phyloP scores from a whole-genome alignment of 345 rosid genomes.

The Sisymbrium altissimum region DNA sequence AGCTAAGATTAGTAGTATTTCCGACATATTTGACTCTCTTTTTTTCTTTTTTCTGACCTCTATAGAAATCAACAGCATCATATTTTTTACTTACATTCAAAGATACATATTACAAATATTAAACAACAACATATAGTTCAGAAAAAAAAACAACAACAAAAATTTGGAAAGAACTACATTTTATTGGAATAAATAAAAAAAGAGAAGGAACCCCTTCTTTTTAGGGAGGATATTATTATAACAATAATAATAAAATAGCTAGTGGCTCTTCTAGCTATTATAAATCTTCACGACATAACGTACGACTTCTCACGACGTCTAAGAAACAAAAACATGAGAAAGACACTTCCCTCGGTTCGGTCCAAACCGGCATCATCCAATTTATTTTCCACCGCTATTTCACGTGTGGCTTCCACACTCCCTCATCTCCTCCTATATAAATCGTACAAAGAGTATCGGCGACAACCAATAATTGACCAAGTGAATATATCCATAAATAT shows the following conservation, averaged over 20 bases:
- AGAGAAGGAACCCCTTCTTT: background rate
- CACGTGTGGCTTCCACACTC: slow-evolving; percentile 30
- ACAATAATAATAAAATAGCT: background rate
- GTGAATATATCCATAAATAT: no score
- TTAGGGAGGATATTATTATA: background rate
- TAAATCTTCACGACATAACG: slow-evolving; percentile 7
- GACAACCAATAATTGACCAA: no score
- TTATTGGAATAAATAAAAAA: background rate
- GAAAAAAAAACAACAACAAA: background rate
- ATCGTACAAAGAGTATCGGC: no score
- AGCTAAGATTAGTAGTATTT: background rate
- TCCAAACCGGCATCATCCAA: slow-evolving; percentile 15
- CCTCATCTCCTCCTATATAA: background rate
- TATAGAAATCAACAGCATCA: background rate
- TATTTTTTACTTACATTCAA: background rate
- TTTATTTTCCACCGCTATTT: slow-evolving; percentile 9
- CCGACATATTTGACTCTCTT: background rate
- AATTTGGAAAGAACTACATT: background rate
- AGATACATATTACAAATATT: background rate
- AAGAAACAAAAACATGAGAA: slow-evolving; percentile 16
- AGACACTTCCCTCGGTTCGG: slow-evolving; percentile 12
- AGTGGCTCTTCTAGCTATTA: slow-evolving; percentile 24
- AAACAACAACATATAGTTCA: background rate
- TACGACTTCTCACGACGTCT: slow-evolving; percentile 26
- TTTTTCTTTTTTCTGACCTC: background rate